Conservation (phyloP, 352 stramenopile genomes). For the Pythium volutum region DNA sequence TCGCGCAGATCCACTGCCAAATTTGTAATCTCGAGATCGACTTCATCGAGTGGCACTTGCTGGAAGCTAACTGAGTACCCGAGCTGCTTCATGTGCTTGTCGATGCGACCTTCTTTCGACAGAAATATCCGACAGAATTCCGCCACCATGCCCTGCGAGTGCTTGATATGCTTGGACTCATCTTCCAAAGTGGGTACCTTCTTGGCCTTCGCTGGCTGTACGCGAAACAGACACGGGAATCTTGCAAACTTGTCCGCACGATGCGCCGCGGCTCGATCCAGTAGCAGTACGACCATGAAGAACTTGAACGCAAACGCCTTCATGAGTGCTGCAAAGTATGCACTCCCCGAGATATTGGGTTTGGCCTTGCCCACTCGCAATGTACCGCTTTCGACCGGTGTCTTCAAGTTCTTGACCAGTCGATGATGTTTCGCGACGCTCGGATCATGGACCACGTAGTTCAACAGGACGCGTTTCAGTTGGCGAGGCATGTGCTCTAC, state of each 20-base stretch:
- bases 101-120: conserved; percentile 91
- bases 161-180: conserved; percentile 74
- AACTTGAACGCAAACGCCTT: conserved; percentile 89
- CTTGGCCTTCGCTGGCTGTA: conserved; percentile 23
- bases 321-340: conserved; percentile 85
- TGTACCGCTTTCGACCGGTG: conserved; percentile 55
- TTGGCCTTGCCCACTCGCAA: conserved; percentile 50
- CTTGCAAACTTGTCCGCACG: conserved; percentile 76
- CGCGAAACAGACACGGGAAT: conserved; percentile 89
- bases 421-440: conserved; percentile 57
- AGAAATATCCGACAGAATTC: conserved; percentile 93
- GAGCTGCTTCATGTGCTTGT: conserved; percentile 90
- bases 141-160: conserved; percentile 89
- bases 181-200: not conserved
- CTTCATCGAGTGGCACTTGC: conserved; percentile 93
- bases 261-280: conserved; percentile 84
- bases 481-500: conserved; percentile 48
- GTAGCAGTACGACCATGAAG: conserved; percentile 91
- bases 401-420: conserved; percentile 70
- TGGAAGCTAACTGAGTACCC: conserved; percentile 88
- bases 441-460: conserved; percentile 63
- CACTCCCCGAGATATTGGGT: conserved; percentile 66
- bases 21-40: conserved; percentile 91
- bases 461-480: conserved; percentile 57
- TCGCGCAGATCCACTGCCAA: conserved; percentile 95